phyloP scores from a whole-genome alignment of 768 basidiomycete genomes.

The Xerocomus potaroensis region DNA sequence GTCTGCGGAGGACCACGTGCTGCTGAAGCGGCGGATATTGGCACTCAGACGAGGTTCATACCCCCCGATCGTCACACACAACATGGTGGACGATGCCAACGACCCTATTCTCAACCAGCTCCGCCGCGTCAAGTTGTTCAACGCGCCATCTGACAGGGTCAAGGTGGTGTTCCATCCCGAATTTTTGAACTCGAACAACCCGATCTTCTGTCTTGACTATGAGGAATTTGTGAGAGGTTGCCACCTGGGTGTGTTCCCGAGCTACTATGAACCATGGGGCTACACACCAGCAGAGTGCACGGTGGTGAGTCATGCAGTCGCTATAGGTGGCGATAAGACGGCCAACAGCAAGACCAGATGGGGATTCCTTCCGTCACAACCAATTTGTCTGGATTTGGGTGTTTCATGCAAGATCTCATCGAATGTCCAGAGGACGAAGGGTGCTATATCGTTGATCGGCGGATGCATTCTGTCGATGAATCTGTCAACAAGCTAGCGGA shows the following conservation, averaged over 20 bases:
- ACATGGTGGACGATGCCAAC: constrained; percentile 90
- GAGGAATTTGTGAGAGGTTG: constrained; percentile 99
- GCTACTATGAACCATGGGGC: constrained; percentile 95
- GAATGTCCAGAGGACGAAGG: constrained; percentile 93
- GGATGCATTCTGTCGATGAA: constrained; percentile 86
- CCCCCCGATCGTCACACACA: constrained; percentile 98
- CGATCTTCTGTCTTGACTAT: constrained; percentile 94
- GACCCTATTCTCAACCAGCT: constrained; percentile 97
- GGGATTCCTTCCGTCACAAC: constrained; percentile 97
- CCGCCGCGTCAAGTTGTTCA: constrained; percentile 91
- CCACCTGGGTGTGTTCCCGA: constrained; percentile 97
- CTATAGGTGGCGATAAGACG: constrained; percentile 1
- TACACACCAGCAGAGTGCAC: constrained; percentile 99
- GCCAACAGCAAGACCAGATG: constrained; percentile 54
- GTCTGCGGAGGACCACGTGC: constrained; percentile 87
- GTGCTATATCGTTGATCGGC: constrained; percentile 93
- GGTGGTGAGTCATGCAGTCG: constrained; percentile 56
- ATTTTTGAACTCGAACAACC: constrained; percentile 97
- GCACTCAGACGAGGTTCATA: constrained; percentile 91
- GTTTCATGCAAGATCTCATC: constrained; percentile 98
- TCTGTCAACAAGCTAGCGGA: constrained; percentile 81
- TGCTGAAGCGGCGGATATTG: constrained; percentile 94
- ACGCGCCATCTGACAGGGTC: constrained; percentile 81
- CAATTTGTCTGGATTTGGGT: constrained; percentile 96
- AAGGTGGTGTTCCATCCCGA: constrained; percentile 99